Percentiles rank a stretch among this genome's conserved stretches.
Evolutionary conservation across 495 filamentous ascomycete species (phyloP).

Genomic region (Pyrenula massariospora): DNA sequence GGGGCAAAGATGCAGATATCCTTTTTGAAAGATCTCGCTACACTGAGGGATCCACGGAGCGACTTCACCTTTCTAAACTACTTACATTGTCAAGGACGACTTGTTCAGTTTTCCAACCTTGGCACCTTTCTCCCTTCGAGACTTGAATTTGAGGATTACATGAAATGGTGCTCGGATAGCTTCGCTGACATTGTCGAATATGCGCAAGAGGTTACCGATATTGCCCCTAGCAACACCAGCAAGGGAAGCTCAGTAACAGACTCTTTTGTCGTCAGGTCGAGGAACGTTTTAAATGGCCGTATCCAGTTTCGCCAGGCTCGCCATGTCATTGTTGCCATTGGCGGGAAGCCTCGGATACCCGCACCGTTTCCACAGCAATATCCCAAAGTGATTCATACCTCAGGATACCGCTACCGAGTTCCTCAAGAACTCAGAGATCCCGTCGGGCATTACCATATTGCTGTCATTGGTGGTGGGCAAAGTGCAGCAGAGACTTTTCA

Average conservation of each 20-base stretch:
- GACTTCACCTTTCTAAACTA: slow-evolving; percentile 96
- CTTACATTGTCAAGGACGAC: slow-evolving; percentile 61
- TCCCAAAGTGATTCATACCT: slow-evolving; percentile 71
- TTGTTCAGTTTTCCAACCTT: slow-evolving; percentile 84
- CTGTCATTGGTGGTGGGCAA: slow-evolving; percentile 80
- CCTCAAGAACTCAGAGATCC: slow-evolving; percentile 48
- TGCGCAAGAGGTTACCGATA: slow-evolving; percentile 58
- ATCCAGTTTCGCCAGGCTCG: slow-evolving; percentile 45
- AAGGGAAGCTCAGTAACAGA: slow-evolving; percentile 24
- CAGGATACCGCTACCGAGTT: slow-evolving; percentile 61
- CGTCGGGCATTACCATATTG: slow-evolving; percentile 52
- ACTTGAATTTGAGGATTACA: slow-evolving; percentile 88
- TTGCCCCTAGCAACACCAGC: slow-evolving; percentile 30
- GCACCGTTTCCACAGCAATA: slow-evolving; percentile 47
- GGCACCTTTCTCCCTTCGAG: slow-evolving; percentile 78
- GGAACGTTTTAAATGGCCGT: slow-evolving; percentile 36
- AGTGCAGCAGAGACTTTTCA: slow-evolving; percentile 93
- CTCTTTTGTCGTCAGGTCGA: slow-evolving; percentile 44
- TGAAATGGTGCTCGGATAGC: slow-evolving; percentile 76
- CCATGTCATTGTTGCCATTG: slow-evolving; percentile 79
- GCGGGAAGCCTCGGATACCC: slow-evolving; percentile 71
- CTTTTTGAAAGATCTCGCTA: slow-evolving; percentile 93
- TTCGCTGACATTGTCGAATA: slow-evolving; percentile 76
- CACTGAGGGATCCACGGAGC: slow-evolving; percentile 73
- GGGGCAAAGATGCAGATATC: slow-evolving; percentile 96